These are phyloP conservation scores for Glebionis coronaria DNA, from an alignment of 129 eudicot genomes.

Conservation along the genomic window DNA sequence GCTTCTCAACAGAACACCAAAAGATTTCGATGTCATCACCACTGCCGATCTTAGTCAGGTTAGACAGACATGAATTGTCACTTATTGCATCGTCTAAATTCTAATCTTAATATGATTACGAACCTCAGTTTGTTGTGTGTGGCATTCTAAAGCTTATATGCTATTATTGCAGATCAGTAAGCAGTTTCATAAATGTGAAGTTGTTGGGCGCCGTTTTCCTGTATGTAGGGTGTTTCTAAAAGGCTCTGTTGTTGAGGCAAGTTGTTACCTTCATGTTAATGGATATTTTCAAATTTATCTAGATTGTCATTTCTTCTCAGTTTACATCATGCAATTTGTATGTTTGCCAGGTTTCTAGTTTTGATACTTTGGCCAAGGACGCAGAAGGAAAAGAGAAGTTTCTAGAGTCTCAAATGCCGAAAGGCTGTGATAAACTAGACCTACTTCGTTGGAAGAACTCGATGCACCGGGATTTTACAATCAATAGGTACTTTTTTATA, in stretches of 20 bases:
- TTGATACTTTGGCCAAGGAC: conserved; percentile 48
- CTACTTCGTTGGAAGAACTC: conserved; percentile 62
- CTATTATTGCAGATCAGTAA: conserved; percentile 41
- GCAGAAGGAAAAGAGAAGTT: conserved; percentile 31
- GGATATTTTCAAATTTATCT: background rate
- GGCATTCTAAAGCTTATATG: background rate
- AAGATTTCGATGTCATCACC: conserved; percentile 91
- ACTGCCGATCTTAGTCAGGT: conserved; percentile 74
- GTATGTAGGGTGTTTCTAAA: conserved; percentile 58
- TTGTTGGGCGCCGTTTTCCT: conserved; percentile 79
- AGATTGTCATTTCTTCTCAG: conserved; percentile 5
- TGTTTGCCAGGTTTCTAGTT: conserved; percentile 78
- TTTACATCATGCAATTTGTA: conserved; percentile 9
- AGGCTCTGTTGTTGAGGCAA: conserved; percentile 67
- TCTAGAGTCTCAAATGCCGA: conserved; percentile 38
- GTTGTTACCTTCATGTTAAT: conserved; percentile 25
- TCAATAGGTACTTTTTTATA: conserved; percentile 58
- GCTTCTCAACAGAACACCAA: conserved; percentile 68
- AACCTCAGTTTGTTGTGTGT: conserved; percentile 6
- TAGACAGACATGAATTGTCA: conserved; percentile 12
- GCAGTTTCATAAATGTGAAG: conserved; percentile 44
- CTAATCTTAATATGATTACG: background rate
- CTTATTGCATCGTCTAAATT: conserved; percentile 6
- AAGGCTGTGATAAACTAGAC: conserved; percentile 45
- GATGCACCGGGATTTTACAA: conserved; percentile 77